phyloP scores from a whole-genome alignment of 2,329 filamentous ascomycete species.

The Shiraia bambusicola region DNA sequence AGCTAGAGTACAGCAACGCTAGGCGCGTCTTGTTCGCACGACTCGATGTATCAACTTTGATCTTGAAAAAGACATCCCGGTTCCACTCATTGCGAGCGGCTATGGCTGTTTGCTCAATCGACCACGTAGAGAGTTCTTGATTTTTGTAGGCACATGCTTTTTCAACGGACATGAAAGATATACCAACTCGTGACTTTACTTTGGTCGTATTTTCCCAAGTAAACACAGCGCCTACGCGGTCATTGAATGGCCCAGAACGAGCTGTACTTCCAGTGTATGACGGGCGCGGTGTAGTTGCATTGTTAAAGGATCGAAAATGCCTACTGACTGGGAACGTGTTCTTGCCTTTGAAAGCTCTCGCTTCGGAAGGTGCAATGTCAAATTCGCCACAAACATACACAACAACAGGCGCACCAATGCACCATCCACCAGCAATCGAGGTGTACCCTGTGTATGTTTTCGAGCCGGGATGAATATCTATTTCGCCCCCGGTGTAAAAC shows the following conservation, averaged over 20 bases:
- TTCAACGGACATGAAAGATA: constrained; percentile 49
- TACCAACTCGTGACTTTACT: constrained; percentile 54
- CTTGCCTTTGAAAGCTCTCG: constrained; percentile 34
- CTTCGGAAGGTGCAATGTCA: constrained; percentile 23
- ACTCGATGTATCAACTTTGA: constrained; percentile 42
- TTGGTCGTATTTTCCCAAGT: constrained; percentile 45
- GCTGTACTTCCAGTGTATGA: constrained; percentile 31
- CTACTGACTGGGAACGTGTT: constrained; percentile 43
- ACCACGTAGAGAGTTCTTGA: constrained; percentile 48
- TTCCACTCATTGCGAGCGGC: constrained; percentile 51
- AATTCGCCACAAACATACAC: constrained; percentile 43
- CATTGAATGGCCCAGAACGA: constrained; percentile 32
- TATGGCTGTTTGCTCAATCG: constrained; percentile 45
- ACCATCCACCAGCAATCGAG: constrained; percentile 42
- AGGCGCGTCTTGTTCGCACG: constrained; percentile 35
- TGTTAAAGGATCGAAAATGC: constrained; percentile 36
- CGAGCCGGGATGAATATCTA: constrained; percentile 34
- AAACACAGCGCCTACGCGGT: constrained; percentile 57
- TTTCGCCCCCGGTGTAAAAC: constrained; percentile 40
- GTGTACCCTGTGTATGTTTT: constrained; percentile 37
- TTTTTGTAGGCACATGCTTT: constrained; percentile 54
- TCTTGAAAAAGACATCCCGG: constrained; percentile 59
- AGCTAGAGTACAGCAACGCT: constrained; percentile 35
- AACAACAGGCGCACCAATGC: constrained; percentile 38
- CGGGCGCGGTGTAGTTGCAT: constrained; percentile 32